Percentiles rank a stretch among this genome's conserved stretches.
These are phyloP conservation scores for Lasiosphaeris hirsuta DNA, from an alignment of 495 filamentous ascomycete genomes.

Conservation along the genomic window DNA sequence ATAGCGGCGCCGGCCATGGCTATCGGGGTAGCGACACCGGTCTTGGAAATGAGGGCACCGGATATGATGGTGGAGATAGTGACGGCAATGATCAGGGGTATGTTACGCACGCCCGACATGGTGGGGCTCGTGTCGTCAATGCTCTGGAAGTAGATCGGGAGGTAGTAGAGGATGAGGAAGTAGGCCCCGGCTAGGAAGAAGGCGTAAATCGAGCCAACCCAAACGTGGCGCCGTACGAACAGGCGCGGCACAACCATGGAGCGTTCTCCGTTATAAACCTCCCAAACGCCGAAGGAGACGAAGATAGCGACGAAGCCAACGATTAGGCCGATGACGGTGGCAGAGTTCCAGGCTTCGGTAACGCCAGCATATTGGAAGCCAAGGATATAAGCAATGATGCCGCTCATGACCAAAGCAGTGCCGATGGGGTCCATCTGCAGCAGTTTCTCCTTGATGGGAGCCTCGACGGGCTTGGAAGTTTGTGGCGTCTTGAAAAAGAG, in stretches of 20 bases:
- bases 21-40: conserved; percentile 52
- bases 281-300: conserved; percentile 41
- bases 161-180: conserved; percentile 53
- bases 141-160: conserved; percentile 63
- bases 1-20: conserved; percentile 52
- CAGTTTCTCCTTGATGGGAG: conserved; percentile 33
- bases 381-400: conserved; percentile 65
- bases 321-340: conserved; percentile 65
- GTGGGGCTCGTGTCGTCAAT: conserved; percentile 45
- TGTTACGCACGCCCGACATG: conserved; percentile 48
- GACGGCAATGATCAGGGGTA: conserved; percentile 52
- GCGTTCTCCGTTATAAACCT: conserved; percentile 46
- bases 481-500: conserved; percentile 40
- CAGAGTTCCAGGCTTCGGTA: conserved; percentile 58
- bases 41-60: conserved; percentile 43
- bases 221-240: conserved; percentile 42
- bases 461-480: conserved; percentile 18
- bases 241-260: conserved; percentile 46
- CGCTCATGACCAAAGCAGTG: conserved; percentile 61
- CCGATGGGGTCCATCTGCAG: conserved; percentile 64
- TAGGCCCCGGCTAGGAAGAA: conserved; percentile 45
- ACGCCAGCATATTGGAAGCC: conserved; percentile 81
- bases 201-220: conserved; percentile 32
- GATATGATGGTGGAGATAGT: conserved; percentile 44
- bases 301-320: conserved; percentile 59